A percentile compares a stretch with the other conserved stretches of the same genome.
Conservation (phyloP, 75 land plant genomes). For the Isoetes taiwanensis region DNA sequence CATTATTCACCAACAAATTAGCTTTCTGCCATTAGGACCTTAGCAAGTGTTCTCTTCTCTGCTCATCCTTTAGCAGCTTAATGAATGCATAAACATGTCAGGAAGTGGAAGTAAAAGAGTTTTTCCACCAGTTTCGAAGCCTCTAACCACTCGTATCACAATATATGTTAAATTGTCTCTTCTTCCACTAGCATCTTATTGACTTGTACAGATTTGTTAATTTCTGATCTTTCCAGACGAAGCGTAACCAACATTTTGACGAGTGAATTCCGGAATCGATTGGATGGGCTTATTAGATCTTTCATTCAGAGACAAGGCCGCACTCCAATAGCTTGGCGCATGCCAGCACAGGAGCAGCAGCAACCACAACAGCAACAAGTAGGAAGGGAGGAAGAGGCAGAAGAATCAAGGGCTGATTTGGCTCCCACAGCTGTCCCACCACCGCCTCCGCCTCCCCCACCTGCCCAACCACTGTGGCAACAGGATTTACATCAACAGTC, state of each 20-base stretch:
- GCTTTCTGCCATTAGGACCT: too few relatives aligned
- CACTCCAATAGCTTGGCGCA: slow-evolving; percentile 60
- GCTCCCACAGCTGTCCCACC: slow-evolving; percentile 13
- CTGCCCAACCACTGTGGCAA: slow-evolving; percentile 76
- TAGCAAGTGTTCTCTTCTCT: too few relatives aligned
- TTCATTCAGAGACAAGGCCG: slow-evolving; percentile 70
- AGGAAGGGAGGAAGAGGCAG: neutral
- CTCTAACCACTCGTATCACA: too few relatives aligned
- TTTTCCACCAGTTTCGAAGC: too few relatives aligned
- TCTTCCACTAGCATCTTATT: too few relatives aligned
- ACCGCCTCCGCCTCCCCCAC: slow-evolving; percentile 78
- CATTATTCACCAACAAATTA: too few relatives aligned
- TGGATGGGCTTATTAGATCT: slow-evolving; percentile 82
- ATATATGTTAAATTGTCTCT: too few relatives aligned
- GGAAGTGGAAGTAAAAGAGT: too few relatives aligned
- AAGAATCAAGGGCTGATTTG: neutral
- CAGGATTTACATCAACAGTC: slow-evolving; percentile 15
- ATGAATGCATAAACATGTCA: too few relatives aligned
- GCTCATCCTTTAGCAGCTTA: too few relatives aligned
- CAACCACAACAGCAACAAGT: slow-evolving; percentile 28
- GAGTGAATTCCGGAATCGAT: slow-evolving; percentile 86
- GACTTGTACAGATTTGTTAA: too few relatives aligned
- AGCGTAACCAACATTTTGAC: slow-evolving; percentile 90
- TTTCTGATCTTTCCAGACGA: slow-evolving; percentile 39
- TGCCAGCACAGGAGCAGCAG: slow-evolving; percentile 23